Percentiles rank a stretch among this genome's conserved stretches.
These are phyloP conservation scores for Nakaseomyces delphensis DNA, from an alignment of 1,139 yeast species.

Conservation along the genomic window DNA sequence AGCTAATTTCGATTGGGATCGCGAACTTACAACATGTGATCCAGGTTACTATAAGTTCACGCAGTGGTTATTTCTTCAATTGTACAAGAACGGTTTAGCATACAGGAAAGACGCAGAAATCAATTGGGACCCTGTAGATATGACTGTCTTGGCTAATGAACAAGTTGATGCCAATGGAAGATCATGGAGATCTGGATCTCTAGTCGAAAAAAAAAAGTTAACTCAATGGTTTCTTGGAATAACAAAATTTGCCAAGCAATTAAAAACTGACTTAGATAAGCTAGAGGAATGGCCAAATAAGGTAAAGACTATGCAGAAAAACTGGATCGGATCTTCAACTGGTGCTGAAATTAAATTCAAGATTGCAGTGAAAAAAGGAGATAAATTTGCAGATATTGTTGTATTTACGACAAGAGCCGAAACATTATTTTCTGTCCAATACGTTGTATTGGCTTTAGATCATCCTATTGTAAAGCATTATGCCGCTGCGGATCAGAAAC, in stretches of 20 bases:
- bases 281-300: conserved; percentile 77
- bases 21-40: conserved; percentile 78
- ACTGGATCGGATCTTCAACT: conserved; percentile 86
- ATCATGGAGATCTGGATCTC: conserved; percentile 96
- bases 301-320: conserved; percentile 80
- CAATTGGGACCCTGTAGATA: conserved; percentile 96
- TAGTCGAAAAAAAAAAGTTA: conserved; percentile 69
- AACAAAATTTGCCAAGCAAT: conserved; percentile 63
- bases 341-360: conserved; percentile 64
- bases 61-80: conserved; percentile 68
- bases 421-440: conserved; percentile 75
- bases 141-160: conserved; percentile 91
- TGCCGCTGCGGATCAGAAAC: conserved; percentile 34
- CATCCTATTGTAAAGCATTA: conserved; percentile 50
- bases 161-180: conserved; percentile 87
- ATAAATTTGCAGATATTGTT: conserved; percentile 30
- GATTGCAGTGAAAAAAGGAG: conserved; percentile 13
- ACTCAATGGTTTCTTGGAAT: conserved; percentile 93
- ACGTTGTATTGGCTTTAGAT: conserved; percentile 62
- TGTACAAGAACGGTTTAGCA: conserved; percentile 70
- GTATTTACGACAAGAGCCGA: conserved; percentile 88
- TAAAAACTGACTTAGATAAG: conserved; percentile 51
- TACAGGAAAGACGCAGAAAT: conserved; percentile 80
- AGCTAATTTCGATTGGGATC: conserved; percentile 89
- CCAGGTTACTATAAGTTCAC: conserved; percentile 91